Evolutionary conservation across 1,284 basidiomycete genomes (phyloP).

Genomic region (Ganoderma multipileum): DNA sequence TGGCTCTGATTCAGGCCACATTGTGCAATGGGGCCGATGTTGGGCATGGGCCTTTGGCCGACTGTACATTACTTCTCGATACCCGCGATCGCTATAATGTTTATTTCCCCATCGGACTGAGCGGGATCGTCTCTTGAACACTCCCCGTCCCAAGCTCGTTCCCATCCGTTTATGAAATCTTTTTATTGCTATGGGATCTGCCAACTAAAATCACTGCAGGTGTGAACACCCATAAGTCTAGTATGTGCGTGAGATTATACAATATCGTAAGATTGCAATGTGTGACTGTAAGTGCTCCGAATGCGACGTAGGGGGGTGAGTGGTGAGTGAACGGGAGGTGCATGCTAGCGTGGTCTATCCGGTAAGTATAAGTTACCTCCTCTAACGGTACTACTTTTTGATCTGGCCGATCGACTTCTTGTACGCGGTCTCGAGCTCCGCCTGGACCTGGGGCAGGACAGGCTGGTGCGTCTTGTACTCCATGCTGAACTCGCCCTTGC

Average conservation of each 20-base stretch:
- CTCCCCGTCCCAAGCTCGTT: not conserved
- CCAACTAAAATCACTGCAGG: not conserved
- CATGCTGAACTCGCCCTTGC: slow-evolving; percentile 97
- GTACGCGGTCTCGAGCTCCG: slow-evolving; percentile 73
- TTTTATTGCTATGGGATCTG: slow-evolving; percentile 14
- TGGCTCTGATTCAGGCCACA: slow-evolving; percentile 43
- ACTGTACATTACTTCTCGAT: not conserved
- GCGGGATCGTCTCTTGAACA: not conserved
- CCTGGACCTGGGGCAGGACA: slow-evolving; percentile 90
- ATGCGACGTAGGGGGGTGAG: not conserved
- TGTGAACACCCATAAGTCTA: slow-evolving; percentile 18
- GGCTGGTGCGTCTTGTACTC: slow-evolving; percentile 93
- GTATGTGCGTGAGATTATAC: slow-evolving; percentile 23
- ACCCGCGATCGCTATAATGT: not conserved
- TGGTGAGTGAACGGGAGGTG: slow-evolving; percentile 4
- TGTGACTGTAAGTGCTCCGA: slow-evolving; percentile 1
- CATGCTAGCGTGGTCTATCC: not conserved
- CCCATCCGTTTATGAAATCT: not conserved
- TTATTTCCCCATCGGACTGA: not conserved
- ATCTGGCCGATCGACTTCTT: slow-evolving; percentile 55
- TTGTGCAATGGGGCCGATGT: not conserved
- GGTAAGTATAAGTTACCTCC: not conserved
- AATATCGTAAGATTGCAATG: slow-evolving; percentile 19
- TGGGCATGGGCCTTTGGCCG: not conserved
- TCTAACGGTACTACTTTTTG: slow-evolving; percentile 58